A percentile compares a stretch with the other conserved stretches of the same genome.
Conservation (phyloP, 371 early-diverging fungal species). For the Mortierella sp. region DNA sequence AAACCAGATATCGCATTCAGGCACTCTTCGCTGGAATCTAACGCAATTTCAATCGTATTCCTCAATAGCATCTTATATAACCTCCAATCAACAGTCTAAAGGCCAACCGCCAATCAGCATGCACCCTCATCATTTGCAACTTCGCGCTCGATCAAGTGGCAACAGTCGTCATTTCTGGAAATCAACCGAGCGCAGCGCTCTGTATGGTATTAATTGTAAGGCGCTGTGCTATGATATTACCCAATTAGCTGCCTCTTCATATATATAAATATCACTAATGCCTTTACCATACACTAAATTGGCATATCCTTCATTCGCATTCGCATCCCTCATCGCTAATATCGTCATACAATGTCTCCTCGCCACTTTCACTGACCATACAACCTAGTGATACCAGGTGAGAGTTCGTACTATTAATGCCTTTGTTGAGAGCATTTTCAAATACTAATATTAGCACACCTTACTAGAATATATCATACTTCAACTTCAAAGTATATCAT, state of each 20-base stretch:
- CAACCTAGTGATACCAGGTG: background rate
- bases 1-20: too few relatives aligned
- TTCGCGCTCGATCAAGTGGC: background rate
- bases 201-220: constrained; percentile 2
- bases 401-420: too few relatives aligned
- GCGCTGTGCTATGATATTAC: background rate
- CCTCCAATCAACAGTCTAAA: background rate
- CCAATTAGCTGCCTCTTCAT: too few relatives aligned
- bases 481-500: constrained; percentile 1
- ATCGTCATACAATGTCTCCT: background rate
- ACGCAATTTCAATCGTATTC: too few relatives aligned
- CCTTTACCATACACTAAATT: too few relatives aligned
- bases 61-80: background rate
- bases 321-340: too few relatives aligned
- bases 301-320: too few relatives aligned
- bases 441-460: too few relatives aligned
- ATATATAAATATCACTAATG: too few relatives aligned
- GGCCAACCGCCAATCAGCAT: background rate
- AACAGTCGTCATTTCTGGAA: background rate
- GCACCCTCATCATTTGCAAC: background rate
- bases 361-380: background rate
- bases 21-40: too few relatives aligned
- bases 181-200: background rate
- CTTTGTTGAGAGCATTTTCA: too few relatives aligned
- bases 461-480: background rate